phyloP scores from a whole-genome alignment of 2,329 filamentous ascomycete species.

The Beauveria australis region DNA sequence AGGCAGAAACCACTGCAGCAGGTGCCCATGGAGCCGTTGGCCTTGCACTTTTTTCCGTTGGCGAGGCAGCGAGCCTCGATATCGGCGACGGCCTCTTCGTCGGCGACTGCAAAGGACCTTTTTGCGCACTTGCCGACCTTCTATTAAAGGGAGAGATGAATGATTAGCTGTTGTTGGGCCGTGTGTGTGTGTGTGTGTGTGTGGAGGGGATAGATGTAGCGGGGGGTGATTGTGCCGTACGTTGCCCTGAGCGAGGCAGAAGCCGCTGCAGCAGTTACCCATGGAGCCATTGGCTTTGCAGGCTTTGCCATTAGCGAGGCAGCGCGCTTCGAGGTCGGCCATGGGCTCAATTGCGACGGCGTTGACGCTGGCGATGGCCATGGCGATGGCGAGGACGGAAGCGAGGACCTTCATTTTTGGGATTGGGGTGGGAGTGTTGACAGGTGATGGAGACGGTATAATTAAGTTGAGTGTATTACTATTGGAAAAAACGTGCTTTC shows the following conservation, averaged over 20 bases:
- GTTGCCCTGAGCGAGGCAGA: background rate
- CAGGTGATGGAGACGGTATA: background rate
- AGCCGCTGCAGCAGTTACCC: background rate
- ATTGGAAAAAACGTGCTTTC: no score
- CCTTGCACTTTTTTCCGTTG: background rate
- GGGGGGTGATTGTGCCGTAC: background rate
- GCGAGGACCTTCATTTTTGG: background rate
- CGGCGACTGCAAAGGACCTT: background rate
- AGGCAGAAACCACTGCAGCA: background rate
- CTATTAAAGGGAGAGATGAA: background rate
- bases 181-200: no score
- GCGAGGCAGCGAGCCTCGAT: background rate
- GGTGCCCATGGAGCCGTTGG: background rate
- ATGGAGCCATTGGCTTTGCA: background rate
- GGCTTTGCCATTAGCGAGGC: background rate
- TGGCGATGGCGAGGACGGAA: background rate
- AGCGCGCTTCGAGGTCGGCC: background rate
- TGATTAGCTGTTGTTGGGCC: no score
- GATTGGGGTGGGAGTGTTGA: background rate
- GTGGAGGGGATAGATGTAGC: no score
- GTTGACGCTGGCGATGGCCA: background rate
- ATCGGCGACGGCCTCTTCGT: background rate
- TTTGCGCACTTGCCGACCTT: background rate
- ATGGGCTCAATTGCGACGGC: background rate
- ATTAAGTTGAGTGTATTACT: background rate